Conservation (phyloP, 805 yeast species). For the Kazachstania kunashirensis region DNA sequence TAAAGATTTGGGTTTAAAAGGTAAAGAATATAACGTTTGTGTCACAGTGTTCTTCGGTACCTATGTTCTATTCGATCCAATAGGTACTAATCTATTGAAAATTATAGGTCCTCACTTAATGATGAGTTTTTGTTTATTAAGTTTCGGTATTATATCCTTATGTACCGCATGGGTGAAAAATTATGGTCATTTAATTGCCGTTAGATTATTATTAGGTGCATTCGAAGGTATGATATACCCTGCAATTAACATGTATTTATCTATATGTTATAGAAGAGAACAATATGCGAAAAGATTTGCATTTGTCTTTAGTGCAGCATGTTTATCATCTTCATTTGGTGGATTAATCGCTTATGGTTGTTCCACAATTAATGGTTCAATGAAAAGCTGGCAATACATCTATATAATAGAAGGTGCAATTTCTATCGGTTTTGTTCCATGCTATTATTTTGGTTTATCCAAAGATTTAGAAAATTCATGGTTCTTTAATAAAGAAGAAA, state of each 20-base stretch:
- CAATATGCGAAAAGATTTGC: constrained; percentile 42
- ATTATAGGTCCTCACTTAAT: constrained; percentile 32
- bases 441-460: constrained; percentile 33
- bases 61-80: constrained; percentile 32
- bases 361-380: constrained; percentile 32
- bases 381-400: constrained; percentile 43
- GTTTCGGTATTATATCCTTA: constrained; percentile 35
- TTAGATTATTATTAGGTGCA: constrained; percentile 42
- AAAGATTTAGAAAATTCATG: constrained; percentile 32
- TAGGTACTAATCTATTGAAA: constrained; percentile 33
- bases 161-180: constrained; percentile 35
- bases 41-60: constrained; percentile 41
- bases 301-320: constrained; percentile 42
- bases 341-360: constrained; percentile 45
- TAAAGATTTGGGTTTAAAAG: constrained; percentile 32
- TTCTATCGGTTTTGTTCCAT: constrained; percentile 32
- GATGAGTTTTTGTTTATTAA: constrained; percentile 27
- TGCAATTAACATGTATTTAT: constrained; percentile 37
- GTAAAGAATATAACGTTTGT: constrained; percentile 34
- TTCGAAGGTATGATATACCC: constrained; percentile 47
- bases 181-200: constrained; percentile 37
- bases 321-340: constrained; percentile 47
- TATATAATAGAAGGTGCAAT: constrained; percentile 43
- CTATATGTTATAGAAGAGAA: constrained; percentile 38
- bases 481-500: constrained; percentile 35